Conservation (phyloP, 257 asterid species). For the Solanum stenotomum region DNA sequence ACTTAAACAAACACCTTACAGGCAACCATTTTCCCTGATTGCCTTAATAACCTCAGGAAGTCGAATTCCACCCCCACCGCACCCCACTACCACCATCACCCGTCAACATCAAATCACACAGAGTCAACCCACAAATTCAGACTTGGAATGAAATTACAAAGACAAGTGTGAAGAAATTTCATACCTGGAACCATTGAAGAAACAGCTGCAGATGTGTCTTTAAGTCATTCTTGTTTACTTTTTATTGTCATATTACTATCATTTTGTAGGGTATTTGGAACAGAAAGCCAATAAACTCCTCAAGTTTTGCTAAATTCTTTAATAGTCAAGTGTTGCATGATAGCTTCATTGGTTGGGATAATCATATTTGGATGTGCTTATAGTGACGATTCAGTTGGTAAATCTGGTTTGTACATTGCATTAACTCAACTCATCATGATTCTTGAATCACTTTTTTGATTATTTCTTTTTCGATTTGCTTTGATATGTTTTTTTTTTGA, state of each 20-base stretch:
- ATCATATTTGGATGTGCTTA: neutral
- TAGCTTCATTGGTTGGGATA: neutral
- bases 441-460: no score
- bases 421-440: neutral
- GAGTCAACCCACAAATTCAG: no score
- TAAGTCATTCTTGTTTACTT: slow-evolving; percentile 12
- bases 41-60: no score
- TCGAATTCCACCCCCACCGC: no score
- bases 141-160: no score
- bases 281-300: slow-evolving; percentile 9
- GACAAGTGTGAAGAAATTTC: no score
- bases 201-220: no score
- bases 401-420: neutral
- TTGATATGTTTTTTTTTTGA: neutral
- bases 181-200: no score
- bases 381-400: neutral
- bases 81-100: no score
- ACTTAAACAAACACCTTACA: no score
- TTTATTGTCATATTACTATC: neutral
- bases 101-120: no score
- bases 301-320: slow-evolving; percentile 18
- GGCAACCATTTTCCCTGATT: no score
- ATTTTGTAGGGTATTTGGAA: slow-evolving; percentile 7
- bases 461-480: neutral
- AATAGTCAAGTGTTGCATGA: neutral